Conservation (phyloP, 2,329 filamentous ascomycete species). For the Penicillium sp. region DNA sequence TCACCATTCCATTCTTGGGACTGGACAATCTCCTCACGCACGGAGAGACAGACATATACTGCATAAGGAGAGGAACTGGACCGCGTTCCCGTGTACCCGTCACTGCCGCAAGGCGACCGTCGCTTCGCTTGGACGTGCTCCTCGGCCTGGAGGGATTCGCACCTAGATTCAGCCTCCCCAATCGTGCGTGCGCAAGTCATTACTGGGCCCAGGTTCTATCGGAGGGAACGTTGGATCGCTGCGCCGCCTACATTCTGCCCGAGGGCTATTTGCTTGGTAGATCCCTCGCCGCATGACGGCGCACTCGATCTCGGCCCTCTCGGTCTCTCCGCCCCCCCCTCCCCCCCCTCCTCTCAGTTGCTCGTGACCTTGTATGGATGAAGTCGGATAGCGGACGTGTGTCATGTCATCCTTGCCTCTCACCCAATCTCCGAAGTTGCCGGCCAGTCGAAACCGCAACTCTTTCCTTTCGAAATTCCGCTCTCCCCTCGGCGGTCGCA, state of each 20-base stretch:
- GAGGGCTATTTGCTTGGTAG: slow-evolving; percentile 1
- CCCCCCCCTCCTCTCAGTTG: slow-evolving; percentile 6
- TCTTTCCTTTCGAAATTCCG: slow-evolving; percentile 51
- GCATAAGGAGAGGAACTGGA: slow-evolving; percentile 14
- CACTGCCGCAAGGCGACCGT: neutral
- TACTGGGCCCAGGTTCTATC: no score
- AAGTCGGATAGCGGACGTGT: slow-evolving; percentile 25
- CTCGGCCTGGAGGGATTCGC: slow-evolving; percentile 5
- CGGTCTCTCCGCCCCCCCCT: slow-evolving; percentile 8
- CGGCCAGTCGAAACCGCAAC: slow-evolving; percentile 37
- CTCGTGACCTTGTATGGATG: slow-evolving; percentile 28
- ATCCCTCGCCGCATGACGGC: neutral
- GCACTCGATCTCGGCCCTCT: slow-evolving; percentile 3
- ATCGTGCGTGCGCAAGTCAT: no score
- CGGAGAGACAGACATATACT: slow-evolving; percentile 11
- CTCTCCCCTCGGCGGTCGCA: slow-evolving; percentile 47
- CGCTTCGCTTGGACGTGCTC: neutral
- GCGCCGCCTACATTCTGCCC: slow-evolving; percentile 3
- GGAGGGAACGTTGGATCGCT: neutral
- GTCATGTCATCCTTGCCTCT: slow-evolving; percentile 40
- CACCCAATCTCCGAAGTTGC: slow-evolving; percentile 28
- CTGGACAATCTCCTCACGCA: slow-evolving; percentile 9
- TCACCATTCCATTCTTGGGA: slow-evolving; percentile 12
- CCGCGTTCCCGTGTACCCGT: slow-evolving; percentile 6
- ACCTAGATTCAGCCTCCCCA: no score